Evolutionary conservation across 192 early-diverging fungal genomes (phyloP).

Genomic region (Funneliformis mosseae): DNA sequence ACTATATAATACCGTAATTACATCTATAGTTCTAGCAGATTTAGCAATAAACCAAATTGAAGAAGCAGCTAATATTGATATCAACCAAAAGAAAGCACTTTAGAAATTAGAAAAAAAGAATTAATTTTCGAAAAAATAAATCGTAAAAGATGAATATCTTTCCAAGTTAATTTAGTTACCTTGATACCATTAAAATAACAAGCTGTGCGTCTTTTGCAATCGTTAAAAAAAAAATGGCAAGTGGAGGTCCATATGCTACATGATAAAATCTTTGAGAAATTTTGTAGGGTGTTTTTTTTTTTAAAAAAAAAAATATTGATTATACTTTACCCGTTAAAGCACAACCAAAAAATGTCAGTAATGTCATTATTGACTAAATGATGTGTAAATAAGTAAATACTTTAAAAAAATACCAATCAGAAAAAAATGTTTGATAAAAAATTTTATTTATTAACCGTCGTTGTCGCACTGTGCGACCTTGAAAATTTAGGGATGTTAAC

Average conservation of each 20-base stretch:
- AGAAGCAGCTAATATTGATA: constrained; percentile 71
- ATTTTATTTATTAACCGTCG: too few species aligned
- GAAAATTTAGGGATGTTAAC: too few species aligned
- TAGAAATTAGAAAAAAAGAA: background rate
- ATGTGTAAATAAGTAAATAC: too few species aligned
- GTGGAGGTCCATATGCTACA: constrained; percentile 70
- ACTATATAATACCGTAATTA: constrained; percentile 59
- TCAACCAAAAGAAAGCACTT: constrained; percentile 84
- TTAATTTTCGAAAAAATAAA: background rate
- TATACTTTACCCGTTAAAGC: constrained; percentile 45
- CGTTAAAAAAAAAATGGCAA: constrained; percentile 71
- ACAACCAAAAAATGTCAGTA: constrained; percentile 73
- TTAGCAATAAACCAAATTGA: constrained; percentile 69
- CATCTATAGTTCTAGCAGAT: constrained; percentile 42
- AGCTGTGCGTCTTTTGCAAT: constrained; percentile 69
- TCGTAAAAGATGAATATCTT: background rate
- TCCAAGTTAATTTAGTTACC: constrained; percentile 44
- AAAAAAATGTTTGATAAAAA: too few species aligned
- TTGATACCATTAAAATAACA: constrained; percentile 72
- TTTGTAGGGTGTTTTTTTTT: background rate
- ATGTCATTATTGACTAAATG: constrained; percentile 64
- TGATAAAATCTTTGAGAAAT: background rate
- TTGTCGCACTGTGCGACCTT: too few species aligned
- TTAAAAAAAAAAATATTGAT: background rate
- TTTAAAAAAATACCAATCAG: too few species aligned